Evolutionary conservation across 2,329 filamentous ascomycete species (phyloP), one percentile per base, ranked within the genome.

Genomic region (Apiospora marii): DNA sequence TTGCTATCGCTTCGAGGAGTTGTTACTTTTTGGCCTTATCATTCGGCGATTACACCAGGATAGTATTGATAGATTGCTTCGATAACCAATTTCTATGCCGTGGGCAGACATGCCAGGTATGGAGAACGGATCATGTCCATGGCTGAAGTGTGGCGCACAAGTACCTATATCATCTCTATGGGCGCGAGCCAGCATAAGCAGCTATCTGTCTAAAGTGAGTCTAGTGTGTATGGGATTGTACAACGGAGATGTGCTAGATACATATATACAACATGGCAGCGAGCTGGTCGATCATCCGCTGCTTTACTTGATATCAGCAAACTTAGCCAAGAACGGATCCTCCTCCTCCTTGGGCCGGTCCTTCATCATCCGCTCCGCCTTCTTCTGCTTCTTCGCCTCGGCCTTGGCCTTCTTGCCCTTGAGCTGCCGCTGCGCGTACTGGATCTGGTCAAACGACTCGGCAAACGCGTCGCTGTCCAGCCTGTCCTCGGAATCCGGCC

Each of bases 401-500:
- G 27, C 27, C 58, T 64, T 64, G 67, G 44, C 44, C 44, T 69
- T 69, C 34, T 69, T 69, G 44, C 67, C 67, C 67, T 69, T 69
- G 16, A 69, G 67, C 27, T 64, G 19, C 34, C 30, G 58, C 34
- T 64, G 30, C 34, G 22, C 22, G 34, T 8, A 14, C 34, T 64
- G 19, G 58, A 64, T 41, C 58, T 64, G 58, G 19, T 41, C 58
- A 13, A 41, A n/a, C 34, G 58, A n/a, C 34, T 64, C 58, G 58
- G 7, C 19, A 34, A 64, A 41, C 34, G 34, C 12, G 30, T 4
- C 12, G n/a, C 44, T 34, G n/a, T 48, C 41, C 41, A 46, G 6
- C 67, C 67, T 30, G 1, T 68, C 27, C 0, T 68, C 37, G 37
- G 37, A 41, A 8, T 10, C 44, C 1, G 27, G 27, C 30, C 6